These are phyloP conservation scores for Penicillium tannophilum DNA, from an alignment of 495 filamentous ascomycete species.

Conservation along the genomic window DNA sequence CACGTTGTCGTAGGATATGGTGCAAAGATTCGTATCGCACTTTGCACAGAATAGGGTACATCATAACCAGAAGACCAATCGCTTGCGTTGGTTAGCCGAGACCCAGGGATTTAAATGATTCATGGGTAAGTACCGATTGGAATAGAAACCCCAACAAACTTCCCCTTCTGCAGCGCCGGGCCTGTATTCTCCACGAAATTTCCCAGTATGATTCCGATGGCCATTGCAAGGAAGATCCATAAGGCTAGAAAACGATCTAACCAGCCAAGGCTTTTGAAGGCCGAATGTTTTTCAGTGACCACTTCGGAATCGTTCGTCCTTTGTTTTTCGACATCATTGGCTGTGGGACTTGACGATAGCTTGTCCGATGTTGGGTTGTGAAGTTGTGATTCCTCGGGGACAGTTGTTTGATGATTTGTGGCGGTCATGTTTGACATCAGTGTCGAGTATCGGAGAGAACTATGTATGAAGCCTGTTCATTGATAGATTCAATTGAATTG, in stretches of 20 bases:
- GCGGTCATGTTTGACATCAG: neutral
- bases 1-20: slow-evolving; percentile 59
- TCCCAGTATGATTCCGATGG: slow-evolving; percentile 75
- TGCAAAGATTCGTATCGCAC: slow-evolving; percentile 83
- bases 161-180: slow-evolving; percentile 67
- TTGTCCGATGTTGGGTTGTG: slow-evolving; percentile 1
- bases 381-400: neutral
- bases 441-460: too few relatives aligned
- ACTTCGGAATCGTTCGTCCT: slow-evolving; percentile 1
- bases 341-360: slow-evolving; percentile 1
- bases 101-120: neutral
- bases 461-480: too few relatives aligned
- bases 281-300: slow-evolving; percentile 17
- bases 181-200: slow-evolving; percentile 72
- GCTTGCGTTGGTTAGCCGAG: slow-evolving; percentile 45
- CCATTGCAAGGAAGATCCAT: slow-evolving; percentile 89
- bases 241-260: slow-evolving; percentile 78
- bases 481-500: neutral
- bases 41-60: slow-evolving; percentile 95
- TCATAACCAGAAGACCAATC: slow-evolving; percentile 85
- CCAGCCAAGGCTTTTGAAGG: slow-evolving; percentile 61
- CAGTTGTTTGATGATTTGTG: neutral
- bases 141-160: slow-evolving; percentile 74
- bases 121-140: slow-evolving; percentile 69
- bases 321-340: slow-evolving; percentile 25